These are phyloP conservation scores for Hippophae tibetana DNA, from an alignment of 306 rosid genomes.

Conservation along the genomic window DNA sequence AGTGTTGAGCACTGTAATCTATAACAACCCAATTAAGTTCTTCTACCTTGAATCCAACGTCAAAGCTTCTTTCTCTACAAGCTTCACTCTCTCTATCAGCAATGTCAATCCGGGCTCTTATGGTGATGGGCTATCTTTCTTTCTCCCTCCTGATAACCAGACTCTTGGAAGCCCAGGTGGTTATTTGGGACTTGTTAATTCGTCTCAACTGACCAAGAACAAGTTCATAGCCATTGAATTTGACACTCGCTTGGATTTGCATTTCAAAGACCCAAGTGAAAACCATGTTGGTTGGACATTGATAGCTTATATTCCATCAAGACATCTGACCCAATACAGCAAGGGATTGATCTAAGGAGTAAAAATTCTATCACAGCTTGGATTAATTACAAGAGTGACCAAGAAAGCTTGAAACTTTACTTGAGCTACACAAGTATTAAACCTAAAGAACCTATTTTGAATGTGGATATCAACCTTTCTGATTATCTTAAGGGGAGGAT, in stretches of 20 bases:
- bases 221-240: slow-evolving; percentile 52
- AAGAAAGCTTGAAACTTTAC: slow-evolving; percentile 30
- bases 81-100: slow-evolving; percentile 45
- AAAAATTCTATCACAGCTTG: slow-evolving; percentile 48
- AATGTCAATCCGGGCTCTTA: slow-evolving; percentile 43
- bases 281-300: slow-evolving; percentile 58
- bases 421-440: slow-evolving; percentile 38
- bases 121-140: slow-evolving; percentile 61
- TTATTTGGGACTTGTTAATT: slow-evolving; percentile 32
- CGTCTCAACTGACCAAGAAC: slow-evolving; percentile 30
- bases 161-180: slow-evolving; percentile 38
- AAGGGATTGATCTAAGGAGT: slow-evolving; percentile 53
- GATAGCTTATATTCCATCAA: slow-evolving; percentile 35
- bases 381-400: slow-evolving; percentile 58
- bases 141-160: slow-evolving; percentile 37
- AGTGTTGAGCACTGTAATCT: slow-evolving; percentile 49
- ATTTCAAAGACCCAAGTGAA: slow-evolving; percentile 40
- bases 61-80: slow-evolving; percentile 61
- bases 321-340: slow-evolving; percentile 35
- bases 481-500: slow-evolving; percentile 21
- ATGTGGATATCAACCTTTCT: slow-evolving; percentile 41
- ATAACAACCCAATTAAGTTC: slow-evolving; percentile 40
- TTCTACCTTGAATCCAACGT: slow-evolving; percentile 34
- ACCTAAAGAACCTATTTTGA: slow-evolving; percentile 39
- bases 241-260: slow-evolving; percentile 38